Percentiles rank a stretch among this genome's conserved stretches.
Conservation (phyloP, 805 yeast species). For the Myxozyma sirexii region DNA sequence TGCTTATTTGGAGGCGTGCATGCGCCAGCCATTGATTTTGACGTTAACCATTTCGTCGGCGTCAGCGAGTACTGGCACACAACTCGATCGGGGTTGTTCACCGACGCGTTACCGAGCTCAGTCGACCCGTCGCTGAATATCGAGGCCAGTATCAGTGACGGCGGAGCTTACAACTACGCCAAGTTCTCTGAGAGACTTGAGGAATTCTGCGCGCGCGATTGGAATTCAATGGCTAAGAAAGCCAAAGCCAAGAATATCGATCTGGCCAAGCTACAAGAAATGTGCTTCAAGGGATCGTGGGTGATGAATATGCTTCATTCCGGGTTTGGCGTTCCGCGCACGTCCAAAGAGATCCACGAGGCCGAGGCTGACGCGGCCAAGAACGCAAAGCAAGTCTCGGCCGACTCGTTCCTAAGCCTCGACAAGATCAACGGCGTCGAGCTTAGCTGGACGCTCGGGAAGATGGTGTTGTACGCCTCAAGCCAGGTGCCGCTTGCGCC, state of each 20-base stretch:
- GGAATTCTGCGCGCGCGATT: conserved; percentile 73
- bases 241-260: conserved; percentile 59
- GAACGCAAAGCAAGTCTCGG: conserved; percentile 13
- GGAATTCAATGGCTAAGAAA: conserved; percentile 58
- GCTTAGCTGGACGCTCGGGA: conserved; percentile 93
- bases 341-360: conserved; percentile 37
- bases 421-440: conserved; percentile 80
- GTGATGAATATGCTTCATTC: conserved; percentile 85
- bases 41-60: conserved; percentile 82
- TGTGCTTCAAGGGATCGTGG: conserved; percentile 97
- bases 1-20: conserved; percentile 95
- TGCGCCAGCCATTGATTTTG: conserved; percentile 84
- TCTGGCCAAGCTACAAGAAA: conserved; percentile 61
- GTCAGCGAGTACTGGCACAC: conserved; percentile 98
- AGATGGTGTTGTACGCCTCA: conserved; percentile 79
- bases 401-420: conserved; percentile 73
- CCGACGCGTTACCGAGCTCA: conserved; percentile 17
- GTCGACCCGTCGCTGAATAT: neutral
- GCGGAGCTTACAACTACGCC: conserved; percentile 83
- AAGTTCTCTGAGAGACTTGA: conserved; percentile 66
- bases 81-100: conserved; percentile 19
- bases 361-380: conserved; percentile 39
- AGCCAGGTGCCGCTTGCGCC: conserved; percentile 52
- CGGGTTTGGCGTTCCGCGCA: conserved; percentile 86
- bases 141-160: conserved; percentile 38